A percentile compares a stretch with the other conserved stretches of the same genome.
Conservation (phyloP, 2,329 filamentous ascomycete genomes). For the Tolypocladium inflatum region DNA sequence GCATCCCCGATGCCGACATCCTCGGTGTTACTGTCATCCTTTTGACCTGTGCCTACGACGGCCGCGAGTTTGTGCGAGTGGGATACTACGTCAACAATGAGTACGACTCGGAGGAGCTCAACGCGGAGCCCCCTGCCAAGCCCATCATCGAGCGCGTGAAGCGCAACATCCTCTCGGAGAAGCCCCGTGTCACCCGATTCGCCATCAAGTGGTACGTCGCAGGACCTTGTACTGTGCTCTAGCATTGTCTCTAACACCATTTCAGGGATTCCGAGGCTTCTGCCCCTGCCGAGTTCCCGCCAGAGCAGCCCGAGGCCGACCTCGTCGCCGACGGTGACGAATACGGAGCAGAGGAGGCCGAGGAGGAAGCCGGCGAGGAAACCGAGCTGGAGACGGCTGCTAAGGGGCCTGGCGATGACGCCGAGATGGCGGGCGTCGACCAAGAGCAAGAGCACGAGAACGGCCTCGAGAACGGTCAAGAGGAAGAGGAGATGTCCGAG, state of each 20-base stretch:
- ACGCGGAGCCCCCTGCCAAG: slow-evolving; percentile 81
- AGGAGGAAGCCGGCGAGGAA: slow-evolving; percentile 56
- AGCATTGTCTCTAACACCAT: neutral
- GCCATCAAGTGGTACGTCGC: slow-evolving; percentile 87
- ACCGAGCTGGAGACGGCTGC: slow-evolving; percentile 44
- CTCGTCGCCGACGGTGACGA: slow-evolving; percentile 73
- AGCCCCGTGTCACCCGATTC: slow-evolving; percentile 93
- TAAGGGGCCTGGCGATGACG: slow-evolving; percentile 50
- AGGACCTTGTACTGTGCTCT: neutral
- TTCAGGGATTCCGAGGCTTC: slow-evolving; percentile 87
- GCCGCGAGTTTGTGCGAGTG: slow-evolving; percentile 92
- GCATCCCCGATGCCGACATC: slow-evolving; percentile 91
- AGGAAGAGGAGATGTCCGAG: slow-evolving; percentile 62
- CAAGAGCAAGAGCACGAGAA: slow-evolving; percentile 30
- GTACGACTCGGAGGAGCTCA: slow-evolving; percentile 86
- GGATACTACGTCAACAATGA: slow-evolving; percentile 99
- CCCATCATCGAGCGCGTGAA: slow-evolving; percentile 86
- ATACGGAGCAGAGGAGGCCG: slow-evolving; percentile 85
- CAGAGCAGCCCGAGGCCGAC: slow-evolving; percentile 95
- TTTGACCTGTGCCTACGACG: slow-evolving; percentile 92
- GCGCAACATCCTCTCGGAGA: slow-evolving; percentile 90
- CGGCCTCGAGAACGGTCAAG: slow-evolving; percentile 31
- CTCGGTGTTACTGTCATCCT: slow-evolving; percentile 95
- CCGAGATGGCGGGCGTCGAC: slow-evolving; percentile 67
- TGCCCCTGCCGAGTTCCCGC: slow-evolving; percentile 90